These are phyloP conservation scores for Hordeum pubiflorum DNA, from an alignment of 202 grass and related monocot species.

Conservation along the genomic window DNA sequence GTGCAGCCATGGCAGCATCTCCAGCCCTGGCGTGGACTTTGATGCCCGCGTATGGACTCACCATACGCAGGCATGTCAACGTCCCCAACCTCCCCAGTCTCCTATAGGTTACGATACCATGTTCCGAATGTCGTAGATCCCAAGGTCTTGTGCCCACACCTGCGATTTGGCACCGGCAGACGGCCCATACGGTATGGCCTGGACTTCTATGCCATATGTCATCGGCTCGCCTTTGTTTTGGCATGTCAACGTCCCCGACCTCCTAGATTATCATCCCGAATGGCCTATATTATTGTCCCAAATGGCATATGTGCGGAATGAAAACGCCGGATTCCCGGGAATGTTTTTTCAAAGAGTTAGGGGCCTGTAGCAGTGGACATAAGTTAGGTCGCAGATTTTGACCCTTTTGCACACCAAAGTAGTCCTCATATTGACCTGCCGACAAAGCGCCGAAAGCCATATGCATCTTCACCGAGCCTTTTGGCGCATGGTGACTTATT, in stretches of 20 bases:
- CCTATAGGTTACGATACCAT: not conserved
- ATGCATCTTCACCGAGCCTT: not conserved
- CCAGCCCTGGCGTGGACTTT: not conserved
- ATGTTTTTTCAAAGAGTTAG: not conserved
- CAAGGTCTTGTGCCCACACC: not conserved
- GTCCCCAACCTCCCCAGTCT: not conserved
- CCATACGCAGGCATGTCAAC: not conserved
- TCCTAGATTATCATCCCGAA: not conserved
- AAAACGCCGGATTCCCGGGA: not conserved
- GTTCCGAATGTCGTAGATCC: not conserved
- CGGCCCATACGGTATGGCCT: not conserved
- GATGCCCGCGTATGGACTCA: not conserved
- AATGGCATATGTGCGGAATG: not conserved
- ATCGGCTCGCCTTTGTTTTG: not conserved
- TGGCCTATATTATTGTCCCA: not conserved
- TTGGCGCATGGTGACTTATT: not conserved
- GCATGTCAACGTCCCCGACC: slow-evolving; percentile 14
- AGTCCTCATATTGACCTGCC: slow-evolving; percentile 20
- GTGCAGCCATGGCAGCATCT: not conserved
- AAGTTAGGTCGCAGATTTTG: slow-evolving; percentile 2
- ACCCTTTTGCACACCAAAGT: not conserved
- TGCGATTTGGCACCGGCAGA: not conserved
- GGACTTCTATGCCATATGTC: not conserved
- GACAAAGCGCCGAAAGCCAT: slow-evolving; percentile 18
- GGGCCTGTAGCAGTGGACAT: not conserved